Evolutionary conservation across 2,329 filamentous ascomycete species (phyloP), one percentile per base, ranked within the genome.

Genomic region (Sarocladiaceae sp.): DNA sequence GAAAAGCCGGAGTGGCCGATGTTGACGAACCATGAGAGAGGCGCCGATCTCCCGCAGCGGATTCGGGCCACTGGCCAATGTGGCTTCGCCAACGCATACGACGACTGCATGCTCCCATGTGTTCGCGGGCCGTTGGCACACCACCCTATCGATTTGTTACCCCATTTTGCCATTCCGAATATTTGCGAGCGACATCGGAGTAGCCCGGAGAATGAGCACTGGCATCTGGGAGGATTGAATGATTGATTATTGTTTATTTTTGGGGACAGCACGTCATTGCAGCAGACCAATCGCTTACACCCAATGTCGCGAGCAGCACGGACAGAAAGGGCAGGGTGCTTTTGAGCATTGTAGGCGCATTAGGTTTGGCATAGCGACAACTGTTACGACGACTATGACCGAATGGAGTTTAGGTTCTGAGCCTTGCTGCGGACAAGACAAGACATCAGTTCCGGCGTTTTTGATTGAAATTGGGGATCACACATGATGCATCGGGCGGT

Each of bases 401-500:
- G 44, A 48, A 33, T 17, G 44, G 44, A 48, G 44, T 48, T 48
- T 17, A 31, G 25, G 25, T 12, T 22, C 20, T 31, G 11, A 20
- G 17, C 15, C 40, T 28, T 44, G 40, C 3, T 44, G 40, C 17
- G 18, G 23, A 44, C 17, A 23, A 5, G 15, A 44, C 22, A n/a
- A 26, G 18, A 23, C 17, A 44, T 26, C 11, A 28, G 13, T 13
- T 13, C 22, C 17, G 40, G 23, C 23, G 40, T 44, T 44, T 22
- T 44, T 26, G 40, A 26, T 26, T 26, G 40, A 22, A n/a, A 20
- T 26, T 44, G 4, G 23, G 37, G 6, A n/a, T 20, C 10, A 44
- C 12, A 44, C 22, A 44, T 44, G 40, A 44, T 44, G 40, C 40
- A 44, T 44, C 28, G 40, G 35, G 35, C 35, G 35, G 35, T 31